Evolutionary conservation across 164 flowering plant genomes (phyloP), one percentile per base, ranked within the genome.

Genomic region (Aristolochia californica): DNA sequence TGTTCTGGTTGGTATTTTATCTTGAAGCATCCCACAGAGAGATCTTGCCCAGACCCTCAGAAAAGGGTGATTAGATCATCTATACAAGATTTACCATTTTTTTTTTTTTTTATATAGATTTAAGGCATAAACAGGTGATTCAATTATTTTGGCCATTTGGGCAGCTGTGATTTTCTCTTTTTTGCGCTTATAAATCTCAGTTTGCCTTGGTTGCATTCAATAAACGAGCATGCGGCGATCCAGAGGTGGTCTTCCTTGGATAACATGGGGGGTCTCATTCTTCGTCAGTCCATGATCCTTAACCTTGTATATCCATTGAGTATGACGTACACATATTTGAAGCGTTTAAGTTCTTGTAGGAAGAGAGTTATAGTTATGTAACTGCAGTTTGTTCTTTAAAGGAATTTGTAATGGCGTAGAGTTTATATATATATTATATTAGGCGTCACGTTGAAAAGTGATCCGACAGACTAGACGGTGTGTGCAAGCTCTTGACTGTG

Each of bases 101-200:
- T 17, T 26, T 22, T 5, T 22, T 0, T 28, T 59, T 45, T 2
- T 48, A 18, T 16, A 48, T 27, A 2, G 22, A 34, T 34, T n/a
- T 5, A 30, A 48, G 54, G 34, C 17, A 22, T 17, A 13, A 23
- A 22, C 13, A 54, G 28, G 20, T 54, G 18, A 64, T 60, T 67
- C 64, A 20, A 70, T 72, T 76, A 53, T 72, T 74, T 66, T 57
- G 69, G 67, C 72, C 73, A 68, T 62, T 71, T 69, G 59, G 59
- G 75, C 80, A 55, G 62, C 76, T 77, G 73, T 23, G 80, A 54
- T 72, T 69, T 64, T 50, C 17, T 57, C 61, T 76, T 72, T 72
- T 58, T 61, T 51, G 55, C 55, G 54, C 30, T 38, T 22, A 47
- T 55, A 63, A 71, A 73, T 77, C 78, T 30, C 79, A 75, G 79